Evolutionary conservation across 306 rosid species (phyloP).

Genomic region (Comarum palustre): DNA sequence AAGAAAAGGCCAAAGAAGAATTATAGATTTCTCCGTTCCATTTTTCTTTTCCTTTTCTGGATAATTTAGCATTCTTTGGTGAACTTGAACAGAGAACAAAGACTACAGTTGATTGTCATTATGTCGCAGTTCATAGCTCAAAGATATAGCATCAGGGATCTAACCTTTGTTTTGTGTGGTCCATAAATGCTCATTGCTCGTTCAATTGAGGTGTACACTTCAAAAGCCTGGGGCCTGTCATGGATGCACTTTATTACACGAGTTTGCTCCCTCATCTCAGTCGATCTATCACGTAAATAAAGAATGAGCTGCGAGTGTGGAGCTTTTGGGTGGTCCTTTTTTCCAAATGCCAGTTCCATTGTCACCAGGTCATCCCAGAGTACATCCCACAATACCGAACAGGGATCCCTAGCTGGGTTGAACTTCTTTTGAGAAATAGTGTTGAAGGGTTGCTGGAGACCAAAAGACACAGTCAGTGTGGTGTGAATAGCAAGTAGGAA

Average conservation of each 20-base stretch:
- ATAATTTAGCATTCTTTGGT: neutral
- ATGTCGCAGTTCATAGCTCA: neutral
- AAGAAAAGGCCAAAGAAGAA: neutral
- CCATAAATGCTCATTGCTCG: slow-evolving; percentile 68
- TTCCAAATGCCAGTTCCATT: slow-evolving; percentile 71
- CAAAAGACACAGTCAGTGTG: slow-evolving; percentile 14
- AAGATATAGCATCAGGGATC: slow-evolving; percentile 18
- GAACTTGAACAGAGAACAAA: neutral
- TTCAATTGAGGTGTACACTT: slow-evolving; percentile 76
- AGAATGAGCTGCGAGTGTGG: slow-evolving; percentile 66
- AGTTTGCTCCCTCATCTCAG: slow-evolving; percentile 58
- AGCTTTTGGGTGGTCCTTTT: slow-evolving; percentile 69
- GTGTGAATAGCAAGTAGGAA: neutral
- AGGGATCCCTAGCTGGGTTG: slow-evolving; percentile 94
- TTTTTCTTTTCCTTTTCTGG: neutral
- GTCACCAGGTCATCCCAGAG: slow-evolving; percentile 70
- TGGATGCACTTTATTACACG: slow-evolving; percentile 62
- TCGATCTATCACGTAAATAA: slow-evolving; percentile 56
- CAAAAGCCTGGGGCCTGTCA: slow-evolving; percentile 63
- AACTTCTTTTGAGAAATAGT: slow-evolving; percentile 86
- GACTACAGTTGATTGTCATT: neutral
- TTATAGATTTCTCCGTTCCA: too few species aligned
- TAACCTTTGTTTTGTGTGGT: slow-evolving; percentile 66
- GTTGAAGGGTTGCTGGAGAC: slow-evolving; percentile 81
- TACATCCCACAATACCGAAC: slow-evolving; percentile 91